These are phyloP conservation scores for Apiotrichum brassicae DNA, from an alignment of 1,284 basidiomycete genomes.

Conservation along the genomic window DNA sequence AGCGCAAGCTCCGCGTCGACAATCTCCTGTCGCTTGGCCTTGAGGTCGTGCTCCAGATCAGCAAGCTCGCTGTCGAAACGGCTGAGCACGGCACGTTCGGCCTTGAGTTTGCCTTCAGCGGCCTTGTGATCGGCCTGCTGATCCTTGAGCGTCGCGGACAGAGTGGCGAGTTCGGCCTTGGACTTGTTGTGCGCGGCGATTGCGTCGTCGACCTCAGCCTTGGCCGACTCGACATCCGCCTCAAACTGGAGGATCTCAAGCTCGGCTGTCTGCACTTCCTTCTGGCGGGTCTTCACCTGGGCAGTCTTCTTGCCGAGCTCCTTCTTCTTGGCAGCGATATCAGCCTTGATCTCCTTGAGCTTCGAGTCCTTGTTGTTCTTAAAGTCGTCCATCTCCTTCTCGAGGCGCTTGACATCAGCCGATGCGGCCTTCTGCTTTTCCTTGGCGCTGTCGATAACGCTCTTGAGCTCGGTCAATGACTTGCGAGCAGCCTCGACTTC, in stretches of 20 bases:
- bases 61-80: conserved; percentile 83
- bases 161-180: conserved; percentile 31
- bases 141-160: conserved; percentile 58
- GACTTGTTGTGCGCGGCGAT: conserved; percentile 57
- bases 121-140: conserved; percentile 57
- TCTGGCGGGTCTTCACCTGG: conserved; percentile 77
- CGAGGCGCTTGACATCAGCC: conserved; percentile 74
- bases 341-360: conserved; percentile 84
- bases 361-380: conserved; percentile 98
- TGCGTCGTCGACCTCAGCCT: conserved; percentile 59
- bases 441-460: conserved; percentile 61
- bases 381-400: conserved; percentile 97
- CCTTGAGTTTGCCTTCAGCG: conserved; percentile 66
- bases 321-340: conserved; percentile 73
- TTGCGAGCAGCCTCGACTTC: conserved; percentile 72
- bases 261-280: conserved; percentile 76
- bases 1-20: conserved; percentile 64
- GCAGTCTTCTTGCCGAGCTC: conserved; percentile 73
- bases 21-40: conserved; percentile 70
- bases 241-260: conserved; percentile 85
- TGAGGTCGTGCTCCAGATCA: conserved; percentile 72
- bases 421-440: conserved; percentile 69
- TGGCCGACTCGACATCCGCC: conserved; percentile 63
- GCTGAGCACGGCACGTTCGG: conserved; percentile 76
- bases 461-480: conserved; percentile 61